Evolutionary conservation across 129 eudicot genomes (phyloP), one percentile per base, ranked within the genome.

Genomic region (Saposhnikovia divaricata): DNA sequence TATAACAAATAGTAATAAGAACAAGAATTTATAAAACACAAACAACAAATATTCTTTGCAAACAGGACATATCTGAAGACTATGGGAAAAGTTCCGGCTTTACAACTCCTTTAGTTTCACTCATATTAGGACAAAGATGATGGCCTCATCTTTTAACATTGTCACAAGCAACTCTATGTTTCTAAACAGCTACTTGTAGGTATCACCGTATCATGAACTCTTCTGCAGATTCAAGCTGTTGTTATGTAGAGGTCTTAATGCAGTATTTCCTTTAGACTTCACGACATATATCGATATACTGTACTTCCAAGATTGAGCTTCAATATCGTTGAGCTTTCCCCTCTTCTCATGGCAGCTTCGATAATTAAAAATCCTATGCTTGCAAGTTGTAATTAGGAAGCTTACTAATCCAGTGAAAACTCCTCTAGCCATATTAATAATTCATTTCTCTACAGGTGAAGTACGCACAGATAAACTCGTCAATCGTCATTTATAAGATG

Each of bases 341-440:
- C 23, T 0, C 59, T 18, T 51, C 21, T 23, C n/a, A 19, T 18
- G 18, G 59, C 4, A n/a, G 18, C 59, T 51, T 18, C 27, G 39
- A 83, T 55, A 34, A 34, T 34, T 34, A 48, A 81, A 42, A 31
- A 65, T 9, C 77, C 27, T 42, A 13, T 9, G 37, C 21, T 28
- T 31, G 31, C 39, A 42, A n/a, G 21, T 28, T 31, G 31, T n/a
- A 42, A n/a, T 21, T 6, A 47, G 23, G 16, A 74, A 74, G 5
- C 57, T 2, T 45, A 25, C 39, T 88, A 87, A 25, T 92, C 94
- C 85, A 92, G 57, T 4, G 76, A 65, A 63, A 90, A 92, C 19
- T 89, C 93, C 80, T 95, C 92, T 72, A 95, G 96, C 98, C 98
- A 95, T 84, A 92, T 90, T 42, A 95, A 87, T 80, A 90, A 94